Conservation (phyloP, 1,284 basidiomycete genomes). For the Austroboletus niveus region DNA sequence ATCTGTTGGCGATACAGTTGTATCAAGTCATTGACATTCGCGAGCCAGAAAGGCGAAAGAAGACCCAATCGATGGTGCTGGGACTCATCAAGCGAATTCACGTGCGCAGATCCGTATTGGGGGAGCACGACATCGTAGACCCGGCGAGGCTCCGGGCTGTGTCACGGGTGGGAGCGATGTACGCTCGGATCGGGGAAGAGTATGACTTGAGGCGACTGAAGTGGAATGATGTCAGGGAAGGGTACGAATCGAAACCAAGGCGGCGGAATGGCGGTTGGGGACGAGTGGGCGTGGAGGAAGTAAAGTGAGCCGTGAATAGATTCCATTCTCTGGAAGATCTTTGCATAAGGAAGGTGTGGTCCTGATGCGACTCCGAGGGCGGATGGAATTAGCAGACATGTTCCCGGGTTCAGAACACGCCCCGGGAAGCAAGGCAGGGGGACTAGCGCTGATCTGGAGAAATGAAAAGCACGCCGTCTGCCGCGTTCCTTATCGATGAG, state of each 20-base stretch:
- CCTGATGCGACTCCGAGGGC: conserved; percentile 19
- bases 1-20: conserved; percentile 37
- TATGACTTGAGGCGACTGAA: conserved; percentile 57
- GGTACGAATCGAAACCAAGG: conserved; percentile 6
- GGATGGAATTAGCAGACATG: conserved; percentile 20
- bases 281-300: conserved; percentile 7
- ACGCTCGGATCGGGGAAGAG: conserved; percentile 52
- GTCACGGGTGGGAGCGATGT: conserved; percentile 62
- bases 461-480: conserved; percentile 31
- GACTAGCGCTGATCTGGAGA: conserved; percentile 30
- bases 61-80: conserved; percentile 58
- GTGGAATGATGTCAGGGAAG: conserved; percentile 53
- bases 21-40: conserved; percentile 57
- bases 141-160: conserved; percentile 59
- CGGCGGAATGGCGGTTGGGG: conserved; percentile 8
- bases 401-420: conserved; percentile 23
- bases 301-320: conserved; percentile 1
- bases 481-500: conserved; percentile 28
- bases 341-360: conserved; percentile 10
- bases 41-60: conserved; percentile 38
- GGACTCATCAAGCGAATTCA: conserved; percentile 67
- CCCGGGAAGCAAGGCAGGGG: conserved; percentile 20
- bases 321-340: conserved; percentile 26
- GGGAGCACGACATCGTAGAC: conserved; percentile 54
- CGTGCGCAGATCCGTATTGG: conserved; percentile 52